These are phyloP conservation scores for Yarrowia osloensis DNA, from an alignment of 805 yeast genomes.

Conservation along the genomic window DNA sequence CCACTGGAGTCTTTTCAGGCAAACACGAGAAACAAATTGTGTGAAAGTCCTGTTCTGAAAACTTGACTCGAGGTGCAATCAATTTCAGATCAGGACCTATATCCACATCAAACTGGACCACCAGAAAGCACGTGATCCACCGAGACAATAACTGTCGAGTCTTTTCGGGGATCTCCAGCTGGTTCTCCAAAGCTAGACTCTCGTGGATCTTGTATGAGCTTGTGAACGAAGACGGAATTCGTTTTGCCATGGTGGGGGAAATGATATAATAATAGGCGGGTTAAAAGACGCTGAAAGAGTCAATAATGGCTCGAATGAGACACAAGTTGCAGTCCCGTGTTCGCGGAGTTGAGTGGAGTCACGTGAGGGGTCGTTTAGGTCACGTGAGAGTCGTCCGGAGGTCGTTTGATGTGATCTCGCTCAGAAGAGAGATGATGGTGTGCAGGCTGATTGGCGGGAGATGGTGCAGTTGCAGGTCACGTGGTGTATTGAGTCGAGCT, in stretches of 20 bases:
- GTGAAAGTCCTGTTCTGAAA: constrained; percentile 38
- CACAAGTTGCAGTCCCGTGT: background rate
- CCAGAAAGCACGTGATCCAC: constrained; percentile 35
- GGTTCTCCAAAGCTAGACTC: constrained; percentile 33
- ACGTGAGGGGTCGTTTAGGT: background rate
- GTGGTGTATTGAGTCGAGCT: no score
- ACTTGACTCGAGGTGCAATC: constrained; percentile 37
- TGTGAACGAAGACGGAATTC: constrained; percentile 47
- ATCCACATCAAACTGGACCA: constrained; percentile 38
- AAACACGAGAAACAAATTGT: constrained; percentile 38
- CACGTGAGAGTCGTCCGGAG: no score
- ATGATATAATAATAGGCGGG: background rate
- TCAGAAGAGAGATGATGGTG: no score
- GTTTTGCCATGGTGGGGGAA: constrained; percentile 30
- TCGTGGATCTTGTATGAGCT: constrained; percentile 49
- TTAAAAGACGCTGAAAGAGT: background rate
- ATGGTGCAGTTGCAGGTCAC: no score
- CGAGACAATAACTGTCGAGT: constrained; percentile 16
- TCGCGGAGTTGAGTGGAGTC: background rate
- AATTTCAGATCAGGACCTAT: constrained; percentile 39
- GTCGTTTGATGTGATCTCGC: no score
- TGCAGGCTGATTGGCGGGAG: no score
- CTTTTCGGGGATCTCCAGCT: constrained; percentile 29
- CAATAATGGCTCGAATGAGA: background rate
- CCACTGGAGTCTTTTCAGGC: constrained; percentile 36